phyloP scores from a whole-genome alignment of 306 rosid genomes.

The Cucumis melo region DNA sequence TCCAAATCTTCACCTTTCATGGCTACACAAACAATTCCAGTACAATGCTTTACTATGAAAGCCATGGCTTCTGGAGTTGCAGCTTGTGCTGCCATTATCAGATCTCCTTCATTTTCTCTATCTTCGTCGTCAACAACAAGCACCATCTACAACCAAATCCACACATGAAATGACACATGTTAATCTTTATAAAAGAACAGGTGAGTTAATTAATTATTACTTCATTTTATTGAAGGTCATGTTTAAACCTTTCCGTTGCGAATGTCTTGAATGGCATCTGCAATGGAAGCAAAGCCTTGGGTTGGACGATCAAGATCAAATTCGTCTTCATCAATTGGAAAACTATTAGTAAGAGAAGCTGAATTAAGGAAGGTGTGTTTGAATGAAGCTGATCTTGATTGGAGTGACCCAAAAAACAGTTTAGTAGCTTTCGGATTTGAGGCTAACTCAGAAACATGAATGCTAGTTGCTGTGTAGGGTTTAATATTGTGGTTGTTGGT shows the following conservation, averaged over 20 bases:
- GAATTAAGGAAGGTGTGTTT: not conserved
- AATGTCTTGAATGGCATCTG: constrained; percentile 79
- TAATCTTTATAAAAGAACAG: too few relatives aligned
- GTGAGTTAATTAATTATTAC: too few relatives aligned
- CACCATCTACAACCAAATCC: constrained; percentile 41
- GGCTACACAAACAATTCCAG: constrained; percentile 80
- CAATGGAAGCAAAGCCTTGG: constrained; percentile 58
- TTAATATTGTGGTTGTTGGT: not conserved
- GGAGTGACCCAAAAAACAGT: constrained; percentile 16
- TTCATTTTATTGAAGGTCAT: too few relatives aligned
- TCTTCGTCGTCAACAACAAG: constrained; percentile 85
- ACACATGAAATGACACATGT: too few relatives aligned
- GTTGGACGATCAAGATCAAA: constrained; percentile 59
- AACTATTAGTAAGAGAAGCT: constrained; percentile 16
- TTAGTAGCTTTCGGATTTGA: constrained; percentile 25
- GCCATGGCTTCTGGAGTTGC: constrained; percentile 95
- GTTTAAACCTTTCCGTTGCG: constrained; percentile 62
- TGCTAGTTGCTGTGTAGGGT: too few relatives aligned
- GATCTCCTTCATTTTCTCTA: constrained; percentile 87
- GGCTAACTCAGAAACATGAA: constrained; percentile 13
- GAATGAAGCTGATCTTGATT: constrained; percentile 8
- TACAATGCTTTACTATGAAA: constrained; percentile 78
- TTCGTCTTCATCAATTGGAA: constrained; percentile 31
- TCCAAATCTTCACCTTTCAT: constrained; percentile 70
- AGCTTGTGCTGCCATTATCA: constrained; percentile 77